These are phyloP conservation scores for Melastoma candidum DNA, from an alignment of 441 rosid genomes.

Conservation along the genomic window DNA sequence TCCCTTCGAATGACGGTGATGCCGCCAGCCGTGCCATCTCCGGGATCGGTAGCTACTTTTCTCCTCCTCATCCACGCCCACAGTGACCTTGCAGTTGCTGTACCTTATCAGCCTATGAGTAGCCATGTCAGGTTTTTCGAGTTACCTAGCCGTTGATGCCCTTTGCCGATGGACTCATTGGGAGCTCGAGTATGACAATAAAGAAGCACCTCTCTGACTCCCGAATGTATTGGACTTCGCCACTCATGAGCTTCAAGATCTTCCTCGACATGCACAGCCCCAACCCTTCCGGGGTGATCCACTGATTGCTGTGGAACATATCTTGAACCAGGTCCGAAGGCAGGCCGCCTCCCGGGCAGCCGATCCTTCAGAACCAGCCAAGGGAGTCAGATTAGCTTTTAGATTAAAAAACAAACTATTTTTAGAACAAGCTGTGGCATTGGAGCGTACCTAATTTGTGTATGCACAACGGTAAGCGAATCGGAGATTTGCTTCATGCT, in stretches of 20 bases:
- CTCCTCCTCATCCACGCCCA: too few species aligned
- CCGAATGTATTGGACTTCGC: slow-evolving; percentile 85
- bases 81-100: too few species aligned
- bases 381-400: background rate
- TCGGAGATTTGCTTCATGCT: slow-evolving; percentile 46
- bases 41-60: too few species aligned
- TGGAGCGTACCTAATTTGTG: slow-evolving; percentile 58
- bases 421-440: too few species aligned
- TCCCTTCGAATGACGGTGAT: too few species aligned
- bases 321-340: slow-evolving; percentile 86
- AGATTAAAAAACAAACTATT: too few species aligned
- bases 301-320: slow-evolving; percentile 76
- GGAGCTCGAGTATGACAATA: slow-evolving; percentile 62
- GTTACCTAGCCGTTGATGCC: background rate
- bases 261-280: slow-evolving; percentile 89
- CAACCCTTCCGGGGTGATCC: slow-evolving; percentile 81
- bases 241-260: slow-evolving; percentile 81
- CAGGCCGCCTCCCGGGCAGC: slow-evolving; percentile 87
- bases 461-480: slow-evolving; percentile 35
- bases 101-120: too few species aligned
- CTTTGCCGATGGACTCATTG: slow-evolving; percentile 29
- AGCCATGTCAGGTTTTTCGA: too few species aligned
- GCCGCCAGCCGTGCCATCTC: too few species aligned
- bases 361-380: slow-evolving; percentile 50
- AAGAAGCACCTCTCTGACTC: slow-evolving; percentile 74